Percentiles rank a stretch among this genome's conserved stretches.
Conservation (phyloP, 768 basidiomycete species). For the Calvatia gigantea region DNA sequence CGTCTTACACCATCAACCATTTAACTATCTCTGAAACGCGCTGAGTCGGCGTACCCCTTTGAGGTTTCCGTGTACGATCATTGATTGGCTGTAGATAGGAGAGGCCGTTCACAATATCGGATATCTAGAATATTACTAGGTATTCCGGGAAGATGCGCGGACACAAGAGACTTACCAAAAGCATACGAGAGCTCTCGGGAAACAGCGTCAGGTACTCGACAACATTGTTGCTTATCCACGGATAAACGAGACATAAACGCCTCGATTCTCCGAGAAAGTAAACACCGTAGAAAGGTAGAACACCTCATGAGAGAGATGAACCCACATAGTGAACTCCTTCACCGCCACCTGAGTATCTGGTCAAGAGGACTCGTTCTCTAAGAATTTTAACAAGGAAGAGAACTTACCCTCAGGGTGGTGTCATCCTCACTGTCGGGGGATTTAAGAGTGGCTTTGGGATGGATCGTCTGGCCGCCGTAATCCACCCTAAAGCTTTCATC, state of each 20-base stretch:
- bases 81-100: not conserved
- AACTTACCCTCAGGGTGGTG: too few species aligned
- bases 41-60: too few species aligned
- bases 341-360: not conserved
- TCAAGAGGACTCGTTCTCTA: too few species aligned
- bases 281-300: conserved; percentile 32
- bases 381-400: too few species aligned
- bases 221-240: conserved; percentile 20
- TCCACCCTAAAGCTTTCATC: not conserved
- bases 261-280: conserved; percentile 17
- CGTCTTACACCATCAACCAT: too few species aligned
- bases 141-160: too few species aligned
- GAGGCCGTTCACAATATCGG: not conserved
- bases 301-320: conserved; percentile 27
- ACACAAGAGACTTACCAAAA: conserved; percentile 12
- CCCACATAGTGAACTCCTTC: conserved; percentile 31
- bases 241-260: conserved; percentile 16
- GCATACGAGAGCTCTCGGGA: conserved; percentile 10
- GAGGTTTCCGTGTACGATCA: not conserved
- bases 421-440: too few species aligned
- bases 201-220: conserved; percentile 11
- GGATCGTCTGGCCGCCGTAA: not conserved
- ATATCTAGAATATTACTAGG: not conserved
- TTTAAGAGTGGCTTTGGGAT: too few species aligned
- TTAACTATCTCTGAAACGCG: too few species aligned